Evolutionary conservation across 192 early-diverging fungal genomes (phyloP), one percentile per base, ranked within the genome.

Genomic region (Coemansia sp.): DNA sequence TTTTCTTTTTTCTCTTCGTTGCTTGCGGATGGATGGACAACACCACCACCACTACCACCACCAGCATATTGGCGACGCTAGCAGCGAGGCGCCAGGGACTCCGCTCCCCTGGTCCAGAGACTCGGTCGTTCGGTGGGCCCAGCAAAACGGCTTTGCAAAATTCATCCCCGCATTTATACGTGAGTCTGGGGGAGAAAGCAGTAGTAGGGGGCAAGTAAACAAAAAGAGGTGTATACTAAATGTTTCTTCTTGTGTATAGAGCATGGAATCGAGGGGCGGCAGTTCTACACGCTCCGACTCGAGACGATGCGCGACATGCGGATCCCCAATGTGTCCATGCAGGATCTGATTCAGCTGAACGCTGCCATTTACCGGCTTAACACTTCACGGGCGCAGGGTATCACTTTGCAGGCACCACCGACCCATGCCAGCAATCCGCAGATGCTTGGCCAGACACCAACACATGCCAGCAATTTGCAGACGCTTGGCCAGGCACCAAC

Each of bases 331-430:
- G 71, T 62, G 22, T 60, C 67, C 19, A 70, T 80, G 70, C 67
- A 72, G 60, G 76, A 80, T 26, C 53, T 66, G 33, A 72, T 80
- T 33, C 76, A 74, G 67, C 70, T 80, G 54, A 80, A 80, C 44
- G 63, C 63, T 1, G 76, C 76, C 8, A 80, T 80, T 21, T 73
- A 73, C 61, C 46, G 76, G 6, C 63, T 80, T 8, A 74, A 73
- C 58, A 64, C 65, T 14, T 58, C n/a, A n/a, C n/a, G n/a, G n/a
- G n/a, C n/a, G n/a, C n/a, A n/a, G n/a, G n/a, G n/a, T n/a, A n/a
- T n/a, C n/a, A n/a, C n/a, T n/a, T n/a, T n/a, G n/a, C n/a, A n/a
- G n/a, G n/a, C n/a, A n/a, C n/a, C n/a, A n/a, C n/a, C n/a, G n/a
- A n/a, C n/a, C n/a, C n/a, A n/a, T n/a, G n/a, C n/a, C n/a, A n/a